These are phyloP conservation scores for Ensete ventricosum DNA, from an alignment of 176 grass and related monocot genomes.

Conservation along the genomic window DNA sequence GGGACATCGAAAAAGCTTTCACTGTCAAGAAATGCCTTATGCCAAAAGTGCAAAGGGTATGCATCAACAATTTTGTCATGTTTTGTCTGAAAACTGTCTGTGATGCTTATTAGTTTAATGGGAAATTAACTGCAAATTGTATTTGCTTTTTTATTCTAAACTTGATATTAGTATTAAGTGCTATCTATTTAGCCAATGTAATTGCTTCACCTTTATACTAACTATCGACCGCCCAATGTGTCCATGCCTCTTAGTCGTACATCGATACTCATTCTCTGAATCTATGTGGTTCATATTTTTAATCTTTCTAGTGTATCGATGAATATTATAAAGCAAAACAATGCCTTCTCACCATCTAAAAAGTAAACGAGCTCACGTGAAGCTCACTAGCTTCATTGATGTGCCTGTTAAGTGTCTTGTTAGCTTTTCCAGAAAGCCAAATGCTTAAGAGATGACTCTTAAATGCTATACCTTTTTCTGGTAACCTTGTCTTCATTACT, in stretches of 20 bases:
- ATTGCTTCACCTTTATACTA: neutral
- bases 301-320: no score
- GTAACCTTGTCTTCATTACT: no score
- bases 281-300: no score
- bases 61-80: constrained; percentile 9
- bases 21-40: constrained; percentile 62
- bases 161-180: neutral
- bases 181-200: neutral
- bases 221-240: neutral
- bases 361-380: no score
- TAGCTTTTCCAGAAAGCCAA: no score
- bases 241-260: neutral
- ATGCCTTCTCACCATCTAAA: neutral
- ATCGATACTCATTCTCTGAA: neutral
- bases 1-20: constrained; percentile 77
- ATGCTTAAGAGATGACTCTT: no score
- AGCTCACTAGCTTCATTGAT: no score
- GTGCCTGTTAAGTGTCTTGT: no score
- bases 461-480: no score
- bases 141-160: neutral
- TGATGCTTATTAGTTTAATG: neutral
- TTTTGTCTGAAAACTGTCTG: neutral
- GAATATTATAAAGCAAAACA: neutral
- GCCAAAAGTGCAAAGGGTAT: constrained; percentile 91
- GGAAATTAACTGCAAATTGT: neutral